Conservation (phyloP, 192 early-diverging fungal genomes). For the Coemansia sp. region DNA sequence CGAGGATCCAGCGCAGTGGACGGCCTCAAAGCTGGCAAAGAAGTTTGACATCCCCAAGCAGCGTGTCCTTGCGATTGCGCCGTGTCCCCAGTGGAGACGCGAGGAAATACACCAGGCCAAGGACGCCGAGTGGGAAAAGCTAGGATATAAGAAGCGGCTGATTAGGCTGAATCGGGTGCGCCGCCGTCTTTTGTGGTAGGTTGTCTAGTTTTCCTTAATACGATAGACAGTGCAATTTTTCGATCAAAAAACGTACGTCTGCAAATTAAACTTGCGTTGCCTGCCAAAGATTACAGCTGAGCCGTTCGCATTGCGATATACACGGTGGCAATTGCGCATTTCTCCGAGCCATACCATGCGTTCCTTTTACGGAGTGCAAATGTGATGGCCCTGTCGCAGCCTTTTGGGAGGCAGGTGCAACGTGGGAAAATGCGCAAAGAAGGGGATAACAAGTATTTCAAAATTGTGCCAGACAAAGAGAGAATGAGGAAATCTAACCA, state of each 20-base stretch:
- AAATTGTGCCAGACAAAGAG: not conserved
- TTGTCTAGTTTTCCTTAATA: no score
- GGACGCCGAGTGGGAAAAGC: constrained; percentile 44
- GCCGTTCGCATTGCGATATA: not conserved
- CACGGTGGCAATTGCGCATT: not conserved
- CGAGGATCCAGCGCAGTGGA: constrained; percentile 55
- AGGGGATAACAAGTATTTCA: not conserved
- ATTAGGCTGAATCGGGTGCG: constrained; percentile 53
- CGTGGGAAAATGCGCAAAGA: not conserved
- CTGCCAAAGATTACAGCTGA: not conserved
- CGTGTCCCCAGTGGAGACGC: constrained; percentile 41
- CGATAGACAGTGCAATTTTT: no score
- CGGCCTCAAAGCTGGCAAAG: constrained; percentile 46
- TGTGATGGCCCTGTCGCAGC: not conserved
- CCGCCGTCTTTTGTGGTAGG: constrained; percentile 50
- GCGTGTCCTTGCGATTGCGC: constrained; percentile 34
- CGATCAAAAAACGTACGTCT: no score
- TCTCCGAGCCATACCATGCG: not conserved
- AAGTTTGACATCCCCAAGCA: constrained; percentile 46
- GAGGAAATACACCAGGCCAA: constrained; percentile 42
- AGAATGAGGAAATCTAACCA: not conserved
- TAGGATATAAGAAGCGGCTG: constrained; percentile 53
- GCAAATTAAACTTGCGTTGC: not conserved
- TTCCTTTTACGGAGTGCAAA: not conserved
- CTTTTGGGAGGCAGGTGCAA: not conserved